phyloP scores from a whole-genome alignment of 352 stramenopile species.

The Plasmopara muralis region DNA sequence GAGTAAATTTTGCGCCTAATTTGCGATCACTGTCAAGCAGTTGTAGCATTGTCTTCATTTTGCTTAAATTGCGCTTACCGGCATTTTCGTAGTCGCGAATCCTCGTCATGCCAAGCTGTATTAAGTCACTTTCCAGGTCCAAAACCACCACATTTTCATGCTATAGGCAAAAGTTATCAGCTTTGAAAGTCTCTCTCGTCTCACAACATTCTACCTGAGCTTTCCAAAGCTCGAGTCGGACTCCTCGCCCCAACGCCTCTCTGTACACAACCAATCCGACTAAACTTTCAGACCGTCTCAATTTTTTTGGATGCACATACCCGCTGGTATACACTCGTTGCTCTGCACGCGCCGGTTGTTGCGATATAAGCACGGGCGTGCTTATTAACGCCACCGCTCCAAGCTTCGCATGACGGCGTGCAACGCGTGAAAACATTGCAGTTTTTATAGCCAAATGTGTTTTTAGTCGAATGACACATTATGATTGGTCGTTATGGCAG shows the following conservation, averaged over 20 bases:
- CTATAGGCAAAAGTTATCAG: constrained; percentile 22
- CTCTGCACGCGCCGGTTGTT: constrained; percentile 31
- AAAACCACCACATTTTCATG: constrained; percentile 84
- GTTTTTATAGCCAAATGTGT: constrained; percentile 9
- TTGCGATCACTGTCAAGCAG: not conserved
- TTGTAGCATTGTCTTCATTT: not conserved
- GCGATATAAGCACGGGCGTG: constrained; percentile 28
- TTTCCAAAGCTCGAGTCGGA: constrained; percentile 83
- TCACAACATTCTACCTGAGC: constrained; percentile 40
- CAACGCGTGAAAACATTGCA: constrained; percentile 37
- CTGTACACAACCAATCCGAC: constrained; percentile 22
- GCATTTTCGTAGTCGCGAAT: constrained; percentile 70
- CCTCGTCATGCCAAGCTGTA: constrained; percentile 76
- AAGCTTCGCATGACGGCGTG: constrained; percentile 30
- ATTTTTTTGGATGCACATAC: constrained; percentile 17
- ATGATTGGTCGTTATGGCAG: constrained; percentile 8
- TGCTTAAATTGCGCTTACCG: constrained; percentile 18
- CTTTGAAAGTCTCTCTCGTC: not conserved
- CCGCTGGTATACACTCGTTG: constrained; percentile 65
- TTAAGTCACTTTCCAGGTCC: constrained; percentile 78
- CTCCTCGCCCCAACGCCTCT: constrained; percentile 65
- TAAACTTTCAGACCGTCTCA: constrained; percentile 3
- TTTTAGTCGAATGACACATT: constrained; percentile 3
- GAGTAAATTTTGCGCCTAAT: constrained; percentile 53
- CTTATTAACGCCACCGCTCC: constrained; percentile 31